Base-by-base conservation (phyloP, 2,329 filamentous ascomycete species). In the Sclerotinia trifoliorum region DNA sequence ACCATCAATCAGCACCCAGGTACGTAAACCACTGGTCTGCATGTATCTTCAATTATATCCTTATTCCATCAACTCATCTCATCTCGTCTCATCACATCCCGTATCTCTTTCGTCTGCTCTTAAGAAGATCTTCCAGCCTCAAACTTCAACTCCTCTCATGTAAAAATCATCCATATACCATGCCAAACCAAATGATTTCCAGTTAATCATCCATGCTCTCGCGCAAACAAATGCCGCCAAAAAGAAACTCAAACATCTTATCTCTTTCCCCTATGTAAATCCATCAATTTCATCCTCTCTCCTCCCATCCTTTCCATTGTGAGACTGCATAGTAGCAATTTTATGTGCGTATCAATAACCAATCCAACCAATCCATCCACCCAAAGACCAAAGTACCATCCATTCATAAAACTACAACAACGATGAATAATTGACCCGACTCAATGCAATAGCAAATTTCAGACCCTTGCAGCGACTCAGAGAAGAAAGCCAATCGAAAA, bases 361-460 rank as follows among this genome's bases (percentile, higher is more conserved):
- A 39, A 11, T 13, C 46, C 60, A 51, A n/a, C n/a, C n/a, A 51
- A 39, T 17, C 26, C 42, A 60, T 8, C 56, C 42, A 56, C 19
- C 32, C 54, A 56, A 19, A 56, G 19, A 17, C 39, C 39, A 42
- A 42, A 42, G 24, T 58, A 58, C 29, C 29, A 49, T 51, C 29
- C 46, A 51, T 39, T 24, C 46, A 51, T 62, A 62, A 62, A 62
- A 62, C 60, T 62, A 62, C 60, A 61, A 48, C 42, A 62, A 62
- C 46, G 60, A 62, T 62, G 60, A 62, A 51, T 62, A 62, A 62
- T 29, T 48, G 48, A 51, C 21, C 24, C 29, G n/a, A 51, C 49
- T n/a, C n/a, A 21, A 62, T 51, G 32, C 60, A 62, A 62, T 51
- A 21, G 5, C 46, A 62, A 48, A 62, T 11, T 62, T 19, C n/a